Percentiles rank a stretch among this genome's conserved stretches.
These are phyloP conservation scores for Citrus medica DNA, from an alignment of 345 rosid species.

Conservation along the genomic window DNA sequence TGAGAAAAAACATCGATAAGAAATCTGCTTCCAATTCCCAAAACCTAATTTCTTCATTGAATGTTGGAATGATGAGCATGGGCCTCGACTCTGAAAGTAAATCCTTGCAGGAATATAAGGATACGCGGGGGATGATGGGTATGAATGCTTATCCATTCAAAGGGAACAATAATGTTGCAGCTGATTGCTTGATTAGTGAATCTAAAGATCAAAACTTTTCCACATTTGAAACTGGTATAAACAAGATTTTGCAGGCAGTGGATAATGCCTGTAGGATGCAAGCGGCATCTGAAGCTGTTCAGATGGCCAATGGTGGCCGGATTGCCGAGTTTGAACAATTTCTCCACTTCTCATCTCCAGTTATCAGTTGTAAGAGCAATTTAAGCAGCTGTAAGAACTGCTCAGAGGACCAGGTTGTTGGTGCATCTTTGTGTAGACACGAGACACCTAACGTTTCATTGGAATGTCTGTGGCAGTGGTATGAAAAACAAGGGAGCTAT, in stretches of 20 bases:
- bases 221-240: slow-evolving; percentile 20
- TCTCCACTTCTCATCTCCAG: slow-evolving; percentile 47
- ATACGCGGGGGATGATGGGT: not conserved
- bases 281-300: slow-evolving; percentile 47
- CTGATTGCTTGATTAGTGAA: slow-evolving; percentile 13
- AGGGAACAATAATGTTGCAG: slow-evolving; percentile 12
- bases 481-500: slow-evolving; percentile 47
- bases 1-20: slow-evolving; percentile 18
- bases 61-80: slow-evolving; percentile 8
- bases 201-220: slow-evolving; percentile 15
- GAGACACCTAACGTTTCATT: slow-evolving; percentile 37
- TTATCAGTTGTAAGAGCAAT: slow-evolving; percentile 23
- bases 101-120: slow-evolving; percentile 14
- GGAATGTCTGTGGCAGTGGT: slow-evolving; percentile 56
- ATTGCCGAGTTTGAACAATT: slow-evolving; percentile 54
- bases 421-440: slow-evolving; percentile 30
- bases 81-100: slow-evolving; percentile 8
- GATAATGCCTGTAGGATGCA: slow-evolving; percentile 32
- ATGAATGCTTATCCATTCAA: slow-evolving; percentile 1
- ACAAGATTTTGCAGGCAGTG: slow-evolving; percentile 32
- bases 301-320: slow-evolving; percentile 43
- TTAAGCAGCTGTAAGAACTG: slow-evolving; percentile 28
- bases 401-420: slow-evolving; percentile 18
- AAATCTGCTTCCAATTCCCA: slow-evolving; percentile 18
- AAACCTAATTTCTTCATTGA: slow-evolving; percentile 13